These are phyloP conservation scores for Lunularia cruciata DNA, from an alignment of 225 moss, liverwort and hornwort species.

Conservation along the genomic window DNA sequence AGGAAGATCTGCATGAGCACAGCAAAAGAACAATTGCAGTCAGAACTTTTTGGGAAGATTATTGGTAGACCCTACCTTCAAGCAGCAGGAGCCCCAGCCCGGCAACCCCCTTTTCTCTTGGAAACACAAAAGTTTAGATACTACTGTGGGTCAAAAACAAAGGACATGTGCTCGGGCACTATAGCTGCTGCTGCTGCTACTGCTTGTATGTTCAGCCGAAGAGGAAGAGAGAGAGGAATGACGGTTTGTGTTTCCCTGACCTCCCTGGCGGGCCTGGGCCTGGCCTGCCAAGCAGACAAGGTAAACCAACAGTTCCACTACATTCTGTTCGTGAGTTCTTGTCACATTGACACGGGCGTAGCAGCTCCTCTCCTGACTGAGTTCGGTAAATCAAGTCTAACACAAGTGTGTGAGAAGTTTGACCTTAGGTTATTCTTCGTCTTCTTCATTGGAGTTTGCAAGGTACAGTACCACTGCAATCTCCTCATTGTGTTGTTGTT, in stretches of 20 bases:
- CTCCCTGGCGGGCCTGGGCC: background rate
- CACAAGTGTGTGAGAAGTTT: background rate
- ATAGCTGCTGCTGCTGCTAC: background rate
- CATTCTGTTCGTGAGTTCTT: background rate
- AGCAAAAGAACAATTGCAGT: background rate
- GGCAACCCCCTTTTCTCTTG: background rate
- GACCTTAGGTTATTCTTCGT: background rate
- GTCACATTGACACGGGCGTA: background rate
- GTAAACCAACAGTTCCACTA: background rate
- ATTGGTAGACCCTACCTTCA: background rate
- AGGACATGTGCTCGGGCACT: background rate
- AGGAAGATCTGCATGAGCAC: background rate
- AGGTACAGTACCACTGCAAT: too few relatives aligned
- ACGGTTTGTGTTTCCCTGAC: background rate
- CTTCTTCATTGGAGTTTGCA: background rate
- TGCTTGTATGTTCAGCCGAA: background rate
- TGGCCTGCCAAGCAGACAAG: background rate
- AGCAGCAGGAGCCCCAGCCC: background rate
- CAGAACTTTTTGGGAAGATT: slow-evolving; percentile 1
- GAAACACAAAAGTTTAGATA: background rate
- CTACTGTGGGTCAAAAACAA: background rate
- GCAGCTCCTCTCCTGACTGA: background rate
- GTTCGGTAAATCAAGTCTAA: slow-evolving; percentile 6
- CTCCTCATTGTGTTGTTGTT: too few relatives aligned
- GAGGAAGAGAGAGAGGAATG: background rate